Conservation (phyloP, 1,284 basidiomycete species). For the Ustilago trichophora region DNA sequence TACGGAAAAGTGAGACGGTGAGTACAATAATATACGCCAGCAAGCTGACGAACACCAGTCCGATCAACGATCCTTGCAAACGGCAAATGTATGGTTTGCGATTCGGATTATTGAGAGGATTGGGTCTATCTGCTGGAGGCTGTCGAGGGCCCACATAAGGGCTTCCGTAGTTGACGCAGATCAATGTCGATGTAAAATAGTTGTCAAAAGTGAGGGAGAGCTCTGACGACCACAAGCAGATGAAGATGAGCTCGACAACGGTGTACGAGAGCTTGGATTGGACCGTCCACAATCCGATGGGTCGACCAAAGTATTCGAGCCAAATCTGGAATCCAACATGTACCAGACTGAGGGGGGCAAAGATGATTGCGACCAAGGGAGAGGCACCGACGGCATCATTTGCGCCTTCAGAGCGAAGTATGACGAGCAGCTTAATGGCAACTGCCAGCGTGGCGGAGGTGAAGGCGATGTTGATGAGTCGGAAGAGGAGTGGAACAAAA, state of each 20-base stretch:
- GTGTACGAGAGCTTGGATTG: conserved; percentile 62
- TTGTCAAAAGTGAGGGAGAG: conserved; percentile 88
- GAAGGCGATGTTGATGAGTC: conserved; percentile 82
- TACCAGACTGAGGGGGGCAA: conserved; percentile 81
- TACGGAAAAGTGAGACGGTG: conserved; percentile 59
- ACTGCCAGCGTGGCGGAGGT: conserved; percentile 81
- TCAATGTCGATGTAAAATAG: conserved; percentile 84
- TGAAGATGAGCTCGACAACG: conserved; percentile 75
- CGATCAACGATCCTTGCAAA: conserved; percentile 66
- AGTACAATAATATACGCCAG: conserved; percentile 62
- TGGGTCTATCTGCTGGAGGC: conserved; percentile 57
- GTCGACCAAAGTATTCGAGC: conserved; percentile 85
- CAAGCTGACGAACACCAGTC: conserved; percentile 70
- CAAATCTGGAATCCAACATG: conserved; percentile 75
- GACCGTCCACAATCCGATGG: conserved; percentile 82
- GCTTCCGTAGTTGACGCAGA: conserved; percentile 70
- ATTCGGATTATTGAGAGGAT: conserved; percentile 50
- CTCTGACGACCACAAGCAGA: conserved; percentile 90
- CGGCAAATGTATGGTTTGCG: conserved; percentile 72
- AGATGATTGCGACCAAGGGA: conserved; percentile 85
- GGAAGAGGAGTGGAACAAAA: conserved; percentile 75
- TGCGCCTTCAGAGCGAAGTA: conserved; percentile 71
- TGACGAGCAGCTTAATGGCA: conserved; percentile 77
- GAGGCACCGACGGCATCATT: conserved; percentile 80
- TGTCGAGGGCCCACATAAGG: conserved; percentile 72